Percentiles rank a stretch among this genome's conserved stretches.
phyloP scores from a whole-genome alignment of 345 rosid genomes.

The Alliaria petiolata region DNA sequence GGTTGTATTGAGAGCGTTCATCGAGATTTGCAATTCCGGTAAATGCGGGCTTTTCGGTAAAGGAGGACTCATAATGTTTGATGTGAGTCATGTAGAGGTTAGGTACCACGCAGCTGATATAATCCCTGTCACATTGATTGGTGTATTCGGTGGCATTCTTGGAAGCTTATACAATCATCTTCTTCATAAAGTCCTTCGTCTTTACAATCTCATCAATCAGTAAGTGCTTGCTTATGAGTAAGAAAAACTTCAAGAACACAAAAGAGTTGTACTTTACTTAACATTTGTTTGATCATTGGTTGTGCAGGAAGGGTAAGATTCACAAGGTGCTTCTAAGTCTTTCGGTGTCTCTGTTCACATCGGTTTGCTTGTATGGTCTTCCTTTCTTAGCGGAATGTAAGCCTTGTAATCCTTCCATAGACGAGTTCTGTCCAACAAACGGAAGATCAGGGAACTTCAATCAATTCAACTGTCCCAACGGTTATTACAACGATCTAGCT shows the following conservation, averaged over 20 bases:
- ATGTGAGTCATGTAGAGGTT: conserved; percentile 67
- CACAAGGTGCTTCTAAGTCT: conserved; percentile 76
- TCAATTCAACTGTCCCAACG: conserved; percentile 84
- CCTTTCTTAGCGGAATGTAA: conserved; percentile 83
- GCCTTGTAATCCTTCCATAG: conserved; percentile 49
- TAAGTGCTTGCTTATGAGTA: conserved; percentile 29
- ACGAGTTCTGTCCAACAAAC: conserved; percentile 60
- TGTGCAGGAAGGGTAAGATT: conserved; percentile 72
- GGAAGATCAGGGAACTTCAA: conserved; percentile 80
- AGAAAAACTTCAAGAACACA: not conserved
- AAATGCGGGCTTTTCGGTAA: conserved; percentile 80
- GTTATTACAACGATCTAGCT: conserved; percentile 82
- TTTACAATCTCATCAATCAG: conserved; percentile 86
- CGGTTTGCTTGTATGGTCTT: conserved; percentile 70
- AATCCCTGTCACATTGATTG: conserved; percentile 62
- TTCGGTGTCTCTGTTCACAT: conserved; percentile 70
- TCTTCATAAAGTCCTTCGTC: conserved; percentile 75
- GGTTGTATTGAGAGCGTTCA: conserved; percentile 78
- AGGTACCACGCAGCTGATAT: conserved; percentile 58
- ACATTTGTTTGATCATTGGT: not conserved
- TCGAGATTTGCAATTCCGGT: conserved; percentile 71
- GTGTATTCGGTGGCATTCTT: conserved; percentile 77
- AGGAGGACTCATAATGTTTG: conserved; percentile 93
- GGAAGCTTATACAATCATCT: conserved; percentile 83
- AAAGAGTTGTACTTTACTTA: not conserved